Conservation (phyloP, 2,329 filamentous ascomycete species). For the Trichophyton rubrum region DNA sequence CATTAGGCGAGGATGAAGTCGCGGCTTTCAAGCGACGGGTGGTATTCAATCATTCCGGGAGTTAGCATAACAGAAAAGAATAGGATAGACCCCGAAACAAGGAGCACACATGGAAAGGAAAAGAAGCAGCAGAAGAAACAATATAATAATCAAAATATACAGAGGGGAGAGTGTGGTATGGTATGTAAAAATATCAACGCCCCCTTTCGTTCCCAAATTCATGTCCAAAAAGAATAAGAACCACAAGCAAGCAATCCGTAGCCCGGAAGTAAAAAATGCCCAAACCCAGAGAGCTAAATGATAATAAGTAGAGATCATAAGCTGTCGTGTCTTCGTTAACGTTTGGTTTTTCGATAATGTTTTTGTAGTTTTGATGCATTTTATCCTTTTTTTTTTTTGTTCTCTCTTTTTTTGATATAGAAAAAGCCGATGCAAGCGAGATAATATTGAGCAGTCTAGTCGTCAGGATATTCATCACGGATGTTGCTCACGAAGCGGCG, state of each 20-base stretch:
- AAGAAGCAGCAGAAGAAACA: too few relatives aligned
- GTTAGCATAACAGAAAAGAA: not conserved
- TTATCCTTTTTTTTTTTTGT: not conserved
- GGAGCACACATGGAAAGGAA: not conserved
- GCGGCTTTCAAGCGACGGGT: not conserved
- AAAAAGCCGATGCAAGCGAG: not conserved
- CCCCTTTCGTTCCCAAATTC: not conserved
- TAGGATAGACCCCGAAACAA: not conserved
- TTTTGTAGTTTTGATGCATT: not conserved
- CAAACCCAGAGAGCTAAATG: not conserved
- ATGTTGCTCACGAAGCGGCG: slow-evolving; percentile 74
- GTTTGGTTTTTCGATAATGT: not conserved
- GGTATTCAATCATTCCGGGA: not conserved
- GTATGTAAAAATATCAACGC: not conserved
- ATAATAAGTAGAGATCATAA: not conserved
- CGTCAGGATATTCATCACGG: slow-evolving; percentile 71
- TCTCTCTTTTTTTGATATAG: not conserved
- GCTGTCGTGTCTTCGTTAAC: not conserved
- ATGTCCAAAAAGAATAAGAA: not conserved
- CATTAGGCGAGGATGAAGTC: not conserved
- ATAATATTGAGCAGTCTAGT: slow-evolving; percentile 36
- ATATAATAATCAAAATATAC: not conserved
- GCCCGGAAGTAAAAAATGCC: not conserved
- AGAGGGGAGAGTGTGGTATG: not conserved
- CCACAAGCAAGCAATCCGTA: not conserved